Conservation (phyloP, 2,329 filamentous ascomycete species). For the Aspergillus brunneoviolaceus region DNA sequence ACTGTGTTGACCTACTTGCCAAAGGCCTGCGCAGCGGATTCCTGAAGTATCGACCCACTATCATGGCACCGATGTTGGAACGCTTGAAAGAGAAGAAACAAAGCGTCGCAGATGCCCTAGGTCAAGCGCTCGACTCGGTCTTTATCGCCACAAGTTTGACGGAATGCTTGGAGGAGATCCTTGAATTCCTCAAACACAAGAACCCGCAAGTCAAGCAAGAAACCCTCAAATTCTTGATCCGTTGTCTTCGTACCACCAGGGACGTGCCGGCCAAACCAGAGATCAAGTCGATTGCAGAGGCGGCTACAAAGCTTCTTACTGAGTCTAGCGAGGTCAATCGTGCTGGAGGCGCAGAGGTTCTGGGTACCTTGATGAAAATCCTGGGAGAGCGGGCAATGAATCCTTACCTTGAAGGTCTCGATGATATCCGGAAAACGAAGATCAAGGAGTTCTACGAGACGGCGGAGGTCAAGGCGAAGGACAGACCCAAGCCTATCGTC, state of each 20-base stretch:
- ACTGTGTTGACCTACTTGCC: slow-evolving; percentile 85
- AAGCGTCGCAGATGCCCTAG: slow-evolving; percentile 81
- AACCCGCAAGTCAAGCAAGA: slow-evolving; percentile 98
- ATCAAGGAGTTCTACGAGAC: slow-evolving; percentile 88
- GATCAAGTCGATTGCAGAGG: slow-evolving; percentile 80
- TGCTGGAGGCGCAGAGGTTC: slow-evolving; percentile 84
- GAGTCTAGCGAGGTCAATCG: slow-evolving; percentile 84
- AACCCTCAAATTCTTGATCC: slow-evolving; percentile 87
- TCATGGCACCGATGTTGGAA: slow-evolving; percentile 91
- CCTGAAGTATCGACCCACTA: slow-evolving; percentile 72
- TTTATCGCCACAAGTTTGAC: slow-evolving; percentile 67
- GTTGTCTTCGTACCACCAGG: slow-evolving; percentile 77
- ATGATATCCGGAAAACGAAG: slow-evolving; percentile 93
- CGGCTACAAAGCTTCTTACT: slow-evolving; percentile 81
- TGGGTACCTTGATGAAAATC: slow-evolving; percentile 98
- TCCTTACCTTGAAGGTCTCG: slow-evolving; percentile 83
- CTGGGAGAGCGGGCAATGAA: slow-evolving; percentile 96
- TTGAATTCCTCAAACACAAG: slow-evolving; percentile 84
- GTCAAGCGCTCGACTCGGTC: slow-evolving; percentile 74
- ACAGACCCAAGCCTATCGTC: slow-evolving; percentile 78
- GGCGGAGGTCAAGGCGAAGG: slow-evolving; percentile 83
- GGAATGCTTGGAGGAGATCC: slow-evolving; percentile 88
- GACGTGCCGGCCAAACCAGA: slow-evolving; percentile 83
- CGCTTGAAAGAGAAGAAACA: slow-evolving; percentile 97
- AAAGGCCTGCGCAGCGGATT: slow-evolving; percentile 80